Evolutionary conservation across 805 yeast genomes (phyloP).

Genomic region (Yamadazyma insecticola): DNA sequence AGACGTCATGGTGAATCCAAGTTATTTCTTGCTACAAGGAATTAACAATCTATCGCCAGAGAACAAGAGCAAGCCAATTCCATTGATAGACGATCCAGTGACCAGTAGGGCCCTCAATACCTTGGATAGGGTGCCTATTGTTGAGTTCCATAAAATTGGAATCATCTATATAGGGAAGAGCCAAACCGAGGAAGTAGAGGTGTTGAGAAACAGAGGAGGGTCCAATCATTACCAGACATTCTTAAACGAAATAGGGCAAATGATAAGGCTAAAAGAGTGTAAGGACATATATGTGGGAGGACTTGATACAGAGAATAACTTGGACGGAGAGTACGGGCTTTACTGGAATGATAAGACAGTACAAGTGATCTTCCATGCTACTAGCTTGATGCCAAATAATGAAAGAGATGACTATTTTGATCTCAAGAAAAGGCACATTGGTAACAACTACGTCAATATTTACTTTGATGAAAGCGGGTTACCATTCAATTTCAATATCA

Average conservation of each 20-base stretch:
- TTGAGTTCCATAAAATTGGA: conserved; percentile 76
- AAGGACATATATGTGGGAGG: conserved; percentile 68
- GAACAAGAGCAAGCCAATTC: conserved; percentile 38
- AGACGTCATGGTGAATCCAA: conserved; percentile 24
- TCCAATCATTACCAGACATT: conserved; percentile 60
- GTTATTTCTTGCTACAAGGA: conserved; percentile 49
- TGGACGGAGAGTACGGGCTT: conserved; percentile 73
- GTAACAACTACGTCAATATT: conserved; percentile 77
- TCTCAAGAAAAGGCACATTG: conserved; percentile 77
- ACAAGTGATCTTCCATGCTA: conserved; percentile 73
- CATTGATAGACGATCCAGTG: conserved; percentile 45
- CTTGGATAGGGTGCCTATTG: conserved; percentile 73
- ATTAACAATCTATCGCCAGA: conserved; percentile 38
- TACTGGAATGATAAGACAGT: conserved; percentile 68
- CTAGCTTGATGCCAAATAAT: conserved; percentile 72
- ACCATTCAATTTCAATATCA: conserved; percentile 64
- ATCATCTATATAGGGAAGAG: conserved; percentile 67
- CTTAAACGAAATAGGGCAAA: conserved; percentile 52
- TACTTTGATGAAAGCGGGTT: conserved; percentile 70
- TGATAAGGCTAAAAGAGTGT: conserved; percentile 55
- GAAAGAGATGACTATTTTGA: conserved; percentile 40
- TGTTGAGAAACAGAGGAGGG: conserved; percentile 61
- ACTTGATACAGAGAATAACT: conserved; percentile 60
- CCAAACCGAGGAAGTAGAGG: conserved; percentile 60
- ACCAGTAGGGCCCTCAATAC: conserved; percentile 49